Evolutionary conservation across 2,329 filamentous ascomycete species (phyloP).

Genomic region (Cryphonectria parasitica): DNA sequence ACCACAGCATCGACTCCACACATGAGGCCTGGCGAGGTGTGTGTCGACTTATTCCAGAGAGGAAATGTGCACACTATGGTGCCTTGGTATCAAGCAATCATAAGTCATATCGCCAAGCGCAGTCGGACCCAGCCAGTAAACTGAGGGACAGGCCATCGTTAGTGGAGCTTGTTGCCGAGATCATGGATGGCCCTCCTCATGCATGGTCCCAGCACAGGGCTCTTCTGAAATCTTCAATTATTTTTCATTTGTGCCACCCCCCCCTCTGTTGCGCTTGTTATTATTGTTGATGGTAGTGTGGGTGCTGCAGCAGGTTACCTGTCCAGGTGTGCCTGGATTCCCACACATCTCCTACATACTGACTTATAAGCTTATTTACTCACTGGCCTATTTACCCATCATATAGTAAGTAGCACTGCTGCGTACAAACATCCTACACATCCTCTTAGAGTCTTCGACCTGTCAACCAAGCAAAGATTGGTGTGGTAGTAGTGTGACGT

Average conservation of each 20-base stretch:
- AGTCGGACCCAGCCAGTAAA: constrained; percentile 1
- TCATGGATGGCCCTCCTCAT: background rate
- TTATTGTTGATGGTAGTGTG: background rate
- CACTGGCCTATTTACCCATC: background rate
- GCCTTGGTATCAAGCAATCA: background rate
- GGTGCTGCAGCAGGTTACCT: background rate
- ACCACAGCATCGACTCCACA: background rate
- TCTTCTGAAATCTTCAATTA: too few species aligned
- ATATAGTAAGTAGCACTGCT: background rate
- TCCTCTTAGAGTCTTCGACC: background rate
- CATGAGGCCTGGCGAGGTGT: background rate
- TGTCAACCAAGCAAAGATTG: background rate
- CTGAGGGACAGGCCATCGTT: constrained; percentile 19
- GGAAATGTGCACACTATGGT: background rate
- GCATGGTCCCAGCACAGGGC: background rate
- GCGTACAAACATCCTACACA: background rate
- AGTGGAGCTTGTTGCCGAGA: constrained; percentile 15
- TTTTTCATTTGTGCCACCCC: background rate
- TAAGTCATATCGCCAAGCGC: constrained; percentile 1
- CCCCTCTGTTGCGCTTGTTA: background rate
- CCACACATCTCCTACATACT: background rate
- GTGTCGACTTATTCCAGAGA: background rate
- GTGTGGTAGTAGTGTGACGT: constrained; percentile 4
- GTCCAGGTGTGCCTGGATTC: background rate
- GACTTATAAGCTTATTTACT: background rate